Base-by-base conservation (phyloP, 2,329 filamentous ascomycete genomes). In the Monosporascus sp. region DNA sequence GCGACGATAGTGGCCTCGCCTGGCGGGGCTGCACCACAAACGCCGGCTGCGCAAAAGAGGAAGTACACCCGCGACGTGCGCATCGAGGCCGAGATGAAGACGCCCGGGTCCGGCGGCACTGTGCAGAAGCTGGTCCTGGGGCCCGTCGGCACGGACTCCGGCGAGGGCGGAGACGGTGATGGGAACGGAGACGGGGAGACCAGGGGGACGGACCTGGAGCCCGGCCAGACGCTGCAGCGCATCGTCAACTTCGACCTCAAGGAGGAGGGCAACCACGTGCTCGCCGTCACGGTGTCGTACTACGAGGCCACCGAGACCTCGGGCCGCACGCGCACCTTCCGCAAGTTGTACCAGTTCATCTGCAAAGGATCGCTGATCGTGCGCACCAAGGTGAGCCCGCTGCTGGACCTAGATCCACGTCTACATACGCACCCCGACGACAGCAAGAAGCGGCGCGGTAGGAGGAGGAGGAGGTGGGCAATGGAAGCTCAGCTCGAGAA, bases 401-500 rank as follows among this genome's bases (percentile, higher is more conserved):
- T 90, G 52, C 65, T 78, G 43, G 68, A 62, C 72, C 11, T 37
- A 35, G 31, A 14, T 11, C 72, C 68, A 49, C 59, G 22, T 20
- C 22, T 15, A n/a, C 47, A 17, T 43, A 24, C 39, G n/a, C 18
- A n/a, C 38, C 37, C 14, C 24, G 11, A 25, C 14, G 8, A 25
- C 47, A 22, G 48, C 24, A 47, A 22, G 39, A 43, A 22, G 43
- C 20, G 22, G 35, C 50, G 43, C 49, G 15, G 20, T 63, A 20
- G 31, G 47, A 27, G 49, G 20, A 37, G 53, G 48, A 17, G 55
- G 57, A 46, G 52, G 59, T 96, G 90, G 81, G 85, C 90, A 15
- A 77, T 99, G 48, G 94, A 99, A 70, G 94, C 93, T 25, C 94
- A 99, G 73, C 72, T 99, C 54, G 94, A 99, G 75, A 99, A 97